Evolutionary conservation across 305 asterid species (phyloP), one percentile per base, ranked within the genome.

Genomic region (Solanum hybrid): DNA sequence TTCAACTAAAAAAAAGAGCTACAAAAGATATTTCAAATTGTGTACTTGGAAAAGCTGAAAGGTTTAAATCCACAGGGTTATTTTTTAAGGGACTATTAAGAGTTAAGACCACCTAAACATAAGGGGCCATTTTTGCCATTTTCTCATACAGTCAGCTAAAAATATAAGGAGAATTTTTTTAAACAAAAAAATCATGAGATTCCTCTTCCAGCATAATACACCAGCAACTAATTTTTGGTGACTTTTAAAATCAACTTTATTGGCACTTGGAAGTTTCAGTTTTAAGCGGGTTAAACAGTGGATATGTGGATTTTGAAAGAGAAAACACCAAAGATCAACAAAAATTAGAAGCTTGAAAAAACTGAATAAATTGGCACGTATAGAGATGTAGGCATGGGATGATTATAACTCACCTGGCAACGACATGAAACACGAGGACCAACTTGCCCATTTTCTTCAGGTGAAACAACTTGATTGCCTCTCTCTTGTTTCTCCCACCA

Each of bases 401-500:
- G 89, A 89, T 78, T 86, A 46, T 69, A 90, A 61, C 93, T 94
- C 91, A 97, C 99, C 99, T 97, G 99, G 92, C 98, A 96, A 89
- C 95, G 95, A 93, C 99, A 97, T 31, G 96, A 88, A 88, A 95
- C 98, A 89, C 98, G 95, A 76, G 99, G 98, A 87, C 99, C 99
- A 36, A 96, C 98, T 92, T 97, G 98, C 89, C 98, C 98, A 91
- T 94, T 93, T 95, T 97, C 99, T 93, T 94, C 98, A 79, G 95
- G 91, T 76, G 96, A 92, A 92, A 95, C 96, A 94, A 96, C 96
- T 90, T 93, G 97, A 93, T 93, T 94, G 84, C 96, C 98, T 90
- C 97, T 93, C 90, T 97, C 99, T 94, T 96, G 99, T 90, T 93
- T 91, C 93, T 97, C 99, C 99, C 99, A 96, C 99, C 99, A 96